Percentiles rank a stretch among this genome's conserved stretches.
Evolutionary conservation across 2,329 filamentous ascomycete species (phyloP).

Genomic region (Pseudogymnoascus sp.): DNA sequence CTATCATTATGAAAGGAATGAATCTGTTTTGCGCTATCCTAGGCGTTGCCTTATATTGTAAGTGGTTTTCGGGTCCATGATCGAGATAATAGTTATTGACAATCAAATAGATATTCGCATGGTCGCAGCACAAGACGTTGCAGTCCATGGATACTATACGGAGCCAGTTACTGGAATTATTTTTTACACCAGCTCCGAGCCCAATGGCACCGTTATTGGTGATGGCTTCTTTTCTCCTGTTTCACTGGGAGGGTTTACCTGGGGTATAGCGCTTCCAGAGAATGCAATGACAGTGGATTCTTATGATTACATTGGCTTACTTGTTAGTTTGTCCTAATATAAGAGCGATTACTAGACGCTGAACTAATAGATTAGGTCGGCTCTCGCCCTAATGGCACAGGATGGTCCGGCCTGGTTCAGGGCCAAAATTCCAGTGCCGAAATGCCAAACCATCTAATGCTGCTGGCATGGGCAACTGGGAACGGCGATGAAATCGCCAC

Average conservation of each 20-base stretch:
- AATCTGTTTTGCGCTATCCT: constrained; percentile 20
- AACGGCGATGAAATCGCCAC: constrained; percentile 44
- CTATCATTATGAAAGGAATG: constrained; percentile 22
- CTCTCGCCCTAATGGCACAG: constrained; percentile 40
- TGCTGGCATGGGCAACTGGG: constrained; percentile 52
- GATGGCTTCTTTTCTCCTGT: constrained; percentile 24
- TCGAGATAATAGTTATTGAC: constrained; percentile 11
- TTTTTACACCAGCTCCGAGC: constrained; percentile 44
- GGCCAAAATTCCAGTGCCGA: constrained; percentile 33
- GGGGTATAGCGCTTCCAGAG: constrained; percentile 47
- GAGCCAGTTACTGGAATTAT: constrained; percentile 44
- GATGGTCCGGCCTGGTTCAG: constrained; percentile 52
- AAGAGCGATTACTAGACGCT: not conserved
- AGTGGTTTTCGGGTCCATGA: constrained; percentile 9
- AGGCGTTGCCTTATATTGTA: constrained; percentile 21
- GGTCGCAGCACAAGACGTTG: constrained; percentile 26
- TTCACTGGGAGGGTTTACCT: constrained; percentile 38
- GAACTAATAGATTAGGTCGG: constrained; percentile 27
- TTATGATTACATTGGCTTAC: constrained; percentile 52
- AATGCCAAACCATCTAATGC: constrained; percentile 48
- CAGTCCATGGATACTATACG: constrained; percentile 30
- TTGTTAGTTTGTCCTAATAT: constrained; percentile 34
- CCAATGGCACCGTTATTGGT: constrained; percentile 31
- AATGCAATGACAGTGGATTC: constrained; percentile 40
- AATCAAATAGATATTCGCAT: constrained; percentile 17